Evolutionary conservation across 2,329 filamentous ascomycete species (phyloP), one percentile per base, ranked within the genome.

Genomic region (Xylariaceae sp.): DNA sequence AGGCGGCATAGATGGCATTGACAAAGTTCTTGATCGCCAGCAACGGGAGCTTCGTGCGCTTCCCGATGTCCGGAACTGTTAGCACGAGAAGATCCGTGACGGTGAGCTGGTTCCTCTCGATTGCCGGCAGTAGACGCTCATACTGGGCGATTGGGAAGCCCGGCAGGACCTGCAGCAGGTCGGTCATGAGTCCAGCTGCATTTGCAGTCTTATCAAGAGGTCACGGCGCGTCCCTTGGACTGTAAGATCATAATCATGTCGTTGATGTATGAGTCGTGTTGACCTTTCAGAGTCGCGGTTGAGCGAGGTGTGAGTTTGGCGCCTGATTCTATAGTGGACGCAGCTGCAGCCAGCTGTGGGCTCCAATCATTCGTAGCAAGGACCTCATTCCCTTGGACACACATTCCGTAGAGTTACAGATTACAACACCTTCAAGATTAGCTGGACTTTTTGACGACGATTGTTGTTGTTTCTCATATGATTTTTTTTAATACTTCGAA

Each of bases 41-140:
- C 6, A 93, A 79, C 2, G 93, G 91, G 15, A 96, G 80, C 64
- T 88, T 87, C 53, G 92, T 92, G 72, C 90, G 88, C 77, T 89
- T 94, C 59, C 91, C 91, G 65, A 97, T 84, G 70, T 96, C 89
- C 62, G 87, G 80, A 3, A 87, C 82, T 70, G 96, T 90, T 63
- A 95, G 86, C 2, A 90, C 90, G 68, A 99, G 81, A 53, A 99
- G 82, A 72, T 99, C 94, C 67, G 85, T 86, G 37, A 89, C 89
- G 30, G 89, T 89, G 71, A 99, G 79, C 55, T 81, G 80, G 68
- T 89, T 85, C 72, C 84, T 85, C 76, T 97, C 93, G 57, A 97
- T 83, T 18, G 86, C 85, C 2, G 90, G 87, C 37, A 97, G 76
- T 51, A 97, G 85, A 69, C 88, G 85, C 48, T 86, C 80, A 76